These are phyloP conservation scores for Auricularia sp. DNA, from an alignment of 768 basidiomycete species.

Conservation along the genomic window DNA sequence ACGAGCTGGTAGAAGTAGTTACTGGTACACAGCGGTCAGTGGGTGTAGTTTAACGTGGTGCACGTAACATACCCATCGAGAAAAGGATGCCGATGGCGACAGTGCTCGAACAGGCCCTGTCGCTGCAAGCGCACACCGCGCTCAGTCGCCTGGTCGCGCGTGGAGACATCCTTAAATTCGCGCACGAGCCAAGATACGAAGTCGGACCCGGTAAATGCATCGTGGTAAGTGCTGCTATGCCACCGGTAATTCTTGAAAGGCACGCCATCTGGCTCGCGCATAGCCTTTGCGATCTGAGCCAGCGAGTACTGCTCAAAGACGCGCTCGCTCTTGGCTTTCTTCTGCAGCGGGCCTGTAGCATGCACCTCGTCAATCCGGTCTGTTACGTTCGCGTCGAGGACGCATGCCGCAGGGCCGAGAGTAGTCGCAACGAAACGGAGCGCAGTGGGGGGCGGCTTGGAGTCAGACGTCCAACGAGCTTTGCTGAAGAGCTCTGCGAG, in stretches of 20 bases:
- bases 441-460: conserved; percentile 22
- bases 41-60: no score
- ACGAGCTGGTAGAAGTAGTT: conserved; percentile 84
- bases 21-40: conserved; percentile 24
- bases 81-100: conserved; percentile 68
- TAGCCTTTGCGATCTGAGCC: conserved; percentile 60
- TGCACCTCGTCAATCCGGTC: conserved; percentile 75
- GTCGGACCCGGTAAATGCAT: conserved; percentile 82
- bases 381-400: conserved; percentile 70
- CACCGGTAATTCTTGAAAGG: conserved; percentile 78
- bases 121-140: conserved; percentile 70
- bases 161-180: conserved; percentile 82
- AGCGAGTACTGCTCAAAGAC: conserved; percentile 60
- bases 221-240: conserved; percentile 62
- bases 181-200: conserved; percentile 89
- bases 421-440: conserved; percentile 79
- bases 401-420: conserved; percentile 66
- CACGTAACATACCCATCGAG: conserved; percentile 60
- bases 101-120: conserved; percentile 80
- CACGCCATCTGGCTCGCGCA: conserved; percentile 68
- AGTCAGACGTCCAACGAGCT: conserved; percentile 57
- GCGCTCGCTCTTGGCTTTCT: conserved; percentile 72
- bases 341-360: conserved; percentile 54
- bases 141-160: conserved; percentile 67
- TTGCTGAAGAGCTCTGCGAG: conserved; percentile 82